phyloP scores from a whole-genome alignment of 148 eudicot species.

The Fagopyrum tataricum region DNA sequence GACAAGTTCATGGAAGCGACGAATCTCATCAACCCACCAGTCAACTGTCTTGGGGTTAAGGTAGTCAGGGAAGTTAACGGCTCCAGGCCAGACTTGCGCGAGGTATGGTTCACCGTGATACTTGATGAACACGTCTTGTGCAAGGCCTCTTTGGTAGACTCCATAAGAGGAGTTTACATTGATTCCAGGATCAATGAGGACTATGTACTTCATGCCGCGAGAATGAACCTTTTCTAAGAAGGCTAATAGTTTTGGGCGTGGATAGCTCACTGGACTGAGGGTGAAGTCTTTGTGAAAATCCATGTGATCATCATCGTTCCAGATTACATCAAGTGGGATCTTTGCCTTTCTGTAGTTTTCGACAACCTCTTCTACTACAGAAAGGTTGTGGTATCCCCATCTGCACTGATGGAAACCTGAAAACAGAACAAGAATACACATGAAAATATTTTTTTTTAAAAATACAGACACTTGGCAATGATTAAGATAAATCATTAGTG shows the following conservation, averaged over 20 bases:
- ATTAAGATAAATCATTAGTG: not conserved
- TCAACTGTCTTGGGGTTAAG: conserved; percentile 81
- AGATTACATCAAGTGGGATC: conserved; percentile 94
- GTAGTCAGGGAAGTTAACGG: conserved; percentile 89
- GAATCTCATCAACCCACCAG: conserved; percentile 92
- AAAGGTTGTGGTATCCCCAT: conserved; percentile 90
- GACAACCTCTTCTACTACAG: conserved; percentile 81
- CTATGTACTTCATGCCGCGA: conserved; percentile 90
- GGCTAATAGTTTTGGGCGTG: conserved; percentile 54
- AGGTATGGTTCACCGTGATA: conserved; percentile 73
- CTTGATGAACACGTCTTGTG: conserved; percentile 80
- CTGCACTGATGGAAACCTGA: conserved; percentile 98
- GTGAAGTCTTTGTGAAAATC: conserved; percentile 92
- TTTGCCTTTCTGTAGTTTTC: conserved; percentile 74
- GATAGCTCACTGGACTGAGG: conserved; percentile 59
- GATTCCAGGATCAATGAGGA: conserved; percentile 86
- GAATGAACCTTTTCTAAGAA: conserved; percentile 78
- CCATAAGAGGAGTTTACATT: conserved; percentile 71
- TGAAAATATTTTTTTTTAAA: not conserved
- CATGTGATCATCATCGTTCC: conserved; percentile 99
- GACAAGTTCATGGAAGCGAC: conserved; percentile 74
- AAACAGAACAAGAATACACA: no score
- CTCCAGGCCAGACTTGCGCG: conserved; percentile 99
- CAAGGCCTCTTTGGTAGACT: conserved; percentile 64
- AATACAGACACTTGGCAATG: not conserved